Base-by-base conservation (phyloP, 495 filamentous ascomycete genomes). In the Bombardia bombarda region DNA sequence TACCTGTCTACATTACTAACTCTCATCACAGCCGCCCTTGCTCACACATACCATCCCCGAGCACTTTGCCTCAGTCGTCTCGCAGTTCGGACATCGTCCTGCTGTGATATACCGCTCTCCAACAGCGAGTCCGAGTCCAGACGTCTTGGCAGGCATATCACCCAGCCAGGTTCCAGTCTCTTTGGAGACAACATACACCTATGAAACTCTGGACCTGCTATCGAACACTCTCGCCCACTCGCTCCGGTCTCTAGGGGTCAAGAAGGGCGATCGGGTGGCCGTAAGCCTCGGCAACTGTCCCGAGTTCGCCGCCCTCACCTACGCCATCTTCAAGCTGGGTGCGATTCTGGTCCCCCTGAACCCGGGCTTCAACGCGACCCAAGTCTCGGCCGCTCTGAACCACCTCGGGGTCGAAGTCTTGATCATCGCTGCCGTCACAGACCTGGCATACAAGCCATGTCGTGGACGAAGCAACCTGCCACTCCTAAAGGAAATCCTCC, bases 311-410 rank as follows among this genome's bases (percentile, higher is more conserved):
- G 77, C 82, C 60, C 62, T 78, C 13, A 93, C 84, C 18, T 96
- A 98, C 65, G 88, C 88, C 4, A 49, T 94, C 17, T 94, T 92
- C 62, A 96, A 98, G 60, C 73, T 96, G 2, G 92, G 92, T 13
- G 92, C 87, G 32, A 82, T 96, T 37, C 68, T 96, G 43, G 90
- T 94, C 2, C 92, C 92, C 2, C 69, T 98, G 24, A 98, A 98
- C 63, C 90, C 88, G 2, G 85, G 80, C 0, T 98, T 96, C 73
- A 95, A 88, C 53, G 65, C 74, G 16, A 56, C 67, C 12, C 92
- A 98, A 62, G 80, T 96, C 7, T 68, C 79, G 13, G 66, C 87
- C 1, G 92, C 89, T 0, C 66, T 96, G 12, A 75, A 67, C 3
- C 92, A 93, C 48, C 79, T 98, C 1, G 70, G 72, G 8, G 77